These are phyloP conservation scores for Russula vinacea DNA, from an alignment of 768 basidiomycete genomes.

Conservation along the genomic window DNA sequence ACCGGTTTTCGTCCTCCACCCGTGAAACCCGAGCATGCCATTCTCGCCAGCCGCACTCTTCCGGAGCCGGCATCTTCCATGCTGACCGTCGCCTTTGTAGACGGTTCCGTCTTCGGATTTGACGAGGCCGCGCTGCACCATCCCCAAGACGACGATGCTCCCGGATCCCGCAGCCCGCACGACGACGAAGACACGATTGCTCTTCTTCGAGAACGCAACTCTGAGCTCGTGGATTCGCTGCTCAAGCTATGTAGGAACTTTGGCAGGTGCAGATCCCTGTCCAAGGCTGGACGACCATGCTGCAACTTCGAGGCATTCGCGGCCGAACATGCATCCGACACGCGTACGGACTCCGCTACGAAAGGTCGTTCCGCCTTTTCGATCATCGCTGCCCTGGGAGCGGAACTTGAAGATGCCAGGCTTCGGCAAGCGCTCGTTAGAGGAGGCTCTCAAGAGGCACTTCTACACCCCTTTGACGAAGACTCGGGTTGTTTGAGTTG, in stretches of 20 bases:
- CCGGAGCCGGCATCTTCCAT: conserved; percentile 20
- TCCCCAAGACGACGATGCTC: not conserved
- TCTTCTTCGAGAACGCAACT: conserved; percentile 17
- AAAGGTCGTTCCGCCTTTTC: conserved; percentile 19
- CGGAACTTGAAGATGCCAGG: conserved; percentile 10
- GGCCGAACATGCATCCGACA: conserved; percentile 1
- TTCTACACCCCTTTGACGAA: not conserved
- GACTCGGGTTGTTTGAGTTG: conserved; percentile 17
- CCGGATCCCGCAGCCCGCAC: not conserved
- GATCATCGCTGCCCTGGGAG: conserved; percentile 20
- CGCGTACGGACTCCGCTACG: not conserved
- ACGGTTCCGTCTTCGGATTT: conserved; percentile 11
- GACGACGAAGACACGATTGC: conserved; percentile 8
- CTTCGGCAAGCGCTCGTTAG: not conserved
- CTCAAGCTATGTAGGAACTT: conserved; percentile 16
- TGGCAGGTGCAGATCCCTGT: conserved; percentile 18
- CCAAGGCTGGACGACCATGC: conserved; percentile 22
- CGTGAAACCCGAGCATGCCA: conserved; percentile 11
- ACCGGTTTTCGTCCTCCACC: conserved; percentile 4
- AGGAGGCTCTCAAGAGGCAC: not conserved
- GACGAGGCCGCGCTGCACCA: not conserved
- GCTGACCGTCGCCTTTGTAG: conserved; percentile 22
- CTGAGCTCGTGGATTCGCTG: conserved; percentile 7
- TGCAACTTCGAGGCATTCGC: conserved; percentile 18
- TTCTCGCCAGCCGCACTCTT: conserved; percentile 19